Evolutionary conservation across 768 basidiomycete genomes (phyloP).

Genomic region (Podaxis sp.): DNA sequence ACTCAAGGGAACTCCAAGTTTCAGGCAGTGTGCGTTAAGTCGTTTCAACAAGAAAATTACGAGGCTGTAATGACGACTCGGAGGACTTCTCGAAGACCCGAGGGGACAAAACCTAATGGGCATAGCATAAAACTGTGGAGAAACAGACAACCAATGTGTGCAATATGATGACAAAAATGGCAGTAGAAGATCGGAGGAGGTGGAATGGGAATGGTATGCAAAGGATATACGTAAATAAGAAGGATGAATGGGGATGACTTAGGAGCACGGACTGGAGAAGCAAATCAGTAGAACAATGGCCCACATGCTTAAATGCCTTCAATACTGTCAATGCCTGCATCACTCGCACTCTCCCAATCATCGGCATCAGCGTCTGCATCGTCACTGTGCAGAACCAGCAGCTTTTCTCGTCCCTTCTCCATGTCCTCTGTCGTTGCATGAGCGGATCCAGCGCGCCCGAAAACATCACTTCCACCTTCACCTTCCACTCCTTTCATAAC

Average conservation of each 20-base stretch:
- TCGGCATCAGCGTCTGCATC: conserved; percentile 10
- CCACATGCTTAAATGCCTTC: not conserved
- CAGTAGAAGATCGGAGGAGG: not conserved
- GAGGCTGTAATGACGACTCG: not conserved
- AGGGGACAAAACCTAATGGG: not conserved
- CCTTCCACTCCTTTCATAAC: not conserved
- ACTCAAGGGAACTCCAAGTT: not conserved
- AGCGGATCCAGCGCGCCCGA: not conserved
- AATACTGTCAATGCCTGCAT: conserved; percentile 4
- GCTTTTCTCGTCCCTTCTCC: not conserved
- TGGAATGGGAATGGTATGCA: not conserved
- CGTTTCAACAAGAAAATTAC: not conserved
- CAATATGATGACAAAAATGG: not conserved
- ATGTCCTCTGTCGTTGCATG: not conserved
- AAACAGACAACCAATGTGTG: no score
- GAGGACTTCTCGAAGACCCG: not conserved
- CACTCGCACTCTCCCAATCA: conserved; percentile 16
- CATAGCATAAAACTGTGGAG: no score
- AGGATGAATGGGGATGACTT: not conserved
- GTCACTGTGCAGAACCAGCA: not conserved
- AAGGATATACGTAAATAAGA: not conserved
- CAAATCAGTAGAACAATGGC: not conserved
- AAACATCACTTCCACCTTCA: not conserved
- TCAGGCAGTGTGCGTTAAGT: no score
- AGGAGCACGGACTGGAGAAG: not conserved